Evolutionary conservation across 202 grass and related monocot species (phyloP), one percentile per base, ranked within the genome.

Genomic region (Schoenoplectus triqueter): DNA sequence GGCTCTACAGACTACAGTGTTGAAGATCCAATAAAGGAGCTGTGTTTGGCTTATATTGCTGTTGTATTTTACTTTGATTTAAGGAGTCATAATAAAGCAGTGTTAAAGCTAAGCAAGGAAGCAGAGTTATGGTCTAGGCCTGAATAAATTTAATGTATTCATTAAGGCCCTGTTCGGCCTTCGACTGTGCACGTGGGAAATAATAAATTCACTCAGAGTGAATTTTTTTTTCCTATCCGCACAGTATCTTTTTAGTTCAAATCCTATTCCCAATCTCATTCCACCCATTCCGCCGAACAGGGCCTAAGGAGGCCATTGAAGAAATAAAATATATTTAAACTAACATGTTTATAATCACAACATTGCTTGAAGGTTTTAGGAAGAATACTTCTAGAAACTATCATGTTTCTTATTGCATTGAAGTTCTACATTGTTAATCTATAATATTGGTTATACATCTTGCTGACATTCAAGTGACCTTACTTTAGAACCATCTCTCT

Each of bases 401-500:
- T 49, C 0, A 2, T 49, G 47, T 49, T 49, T 49, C 47, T 65
- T 22, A 5, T 31, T 65, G 20, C 63, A 31, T 6, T 65, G 19
- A 65, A 65, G 63, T 22, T 65, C 20, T 65, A 65, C 66, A 11
- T 45, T 46, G 15, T 69, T 46, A 15, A 69, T n/a, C 4, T 69
- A 46, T 69, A 69, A 69, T 69, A 69, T 69, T 69, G 13, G 39
- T 44, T n/a, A 69, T 50, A 51, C 69, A 49, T 73, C 69, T 50
- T 50, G 49, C 69, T 73, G 46, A 51, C 39, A 22, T 75, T 20
- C 4, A 76, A 55, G 49, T 76, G 44, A 44, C 66, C 40, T 69
- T 69, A 10, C 66, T 45, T 69, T 69, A 69, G 41, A 49, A 73
- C n/a, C 46, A 49, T 73, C 45, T 69, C 7, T 49, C 47, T 76